Percentiles rank a stretch among this genome's conserved stretches.
phyloP scores from a whole-genome alignment of 768 basidiomycete genomes.

The Kwoniella dendrophila region DNA sequence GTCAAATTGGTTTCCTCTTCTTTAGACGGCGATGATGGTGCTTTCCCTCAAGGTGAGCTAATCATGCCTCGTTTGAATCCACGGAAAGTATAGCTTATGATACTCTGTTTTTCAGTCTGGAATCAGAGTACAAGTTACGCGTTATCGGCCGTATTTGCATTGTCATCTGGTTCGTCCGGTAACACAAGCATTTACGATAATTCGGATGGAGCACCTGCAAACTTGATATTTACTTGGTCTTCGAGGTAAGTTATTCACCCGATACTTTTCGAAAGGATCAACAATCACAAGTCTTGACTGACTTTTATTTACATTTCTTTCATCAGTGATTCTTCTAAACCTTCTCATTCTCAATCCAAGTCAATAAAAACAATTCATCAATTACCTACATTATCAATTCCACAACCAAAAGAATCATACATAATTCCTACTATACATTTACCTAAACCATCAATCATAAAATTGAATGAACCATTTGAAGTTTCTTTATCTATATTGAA shows the following conservation, averaged over 20 bases:
- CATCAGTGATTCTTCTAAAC: conserved; percentile 20
- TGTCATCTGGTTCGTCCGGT: conserved; percentile 10
- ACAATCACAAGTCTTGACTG: neutral
- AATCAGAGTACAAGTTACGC: conserved; percentile 64
- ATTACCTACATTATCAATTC: conserved; percentile 68
- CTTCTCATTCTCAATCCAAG: neutral
- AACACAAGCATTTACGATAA: too few species aligned
- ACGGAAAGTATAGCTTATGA: neutral
- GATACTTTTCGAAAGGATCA: too few species aligned
- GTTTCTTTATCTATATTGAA: conserved; percentile 60
- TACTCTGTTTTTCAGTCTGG: conserved; percentile 61
- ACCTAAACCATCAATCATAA: conserved; percentile 61
- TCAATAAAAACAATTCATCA: conserved; percentile 61
- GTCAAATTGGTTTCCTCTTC: conserved; percentile 15
- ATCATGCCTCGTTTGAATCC: neutral
- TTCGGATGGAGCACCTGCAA: conserved; percentile 10
- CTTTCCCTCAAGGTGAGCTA: conserved; percentile 19
- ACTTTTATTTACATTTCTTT: too few species aligned
- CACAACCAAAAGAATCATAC: conserved; percentile 60
- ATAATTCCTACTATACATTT: conserved; percentile 69
- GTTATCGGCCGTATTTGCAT: conserved; percentile 13
- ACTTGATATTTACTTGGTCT: conserved; percentile 44
- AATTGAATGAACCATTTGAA: conserved; percentile 57
- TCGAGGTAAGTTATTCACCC: conserved; percentile 36
- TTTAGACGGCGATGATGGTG: neutral